Percentiles rank a stretch among this genome's conserved stretches.
phyloP scores from a whole-genome alignment of 306 rosid species.

The Castanospermum australe region DNA sequence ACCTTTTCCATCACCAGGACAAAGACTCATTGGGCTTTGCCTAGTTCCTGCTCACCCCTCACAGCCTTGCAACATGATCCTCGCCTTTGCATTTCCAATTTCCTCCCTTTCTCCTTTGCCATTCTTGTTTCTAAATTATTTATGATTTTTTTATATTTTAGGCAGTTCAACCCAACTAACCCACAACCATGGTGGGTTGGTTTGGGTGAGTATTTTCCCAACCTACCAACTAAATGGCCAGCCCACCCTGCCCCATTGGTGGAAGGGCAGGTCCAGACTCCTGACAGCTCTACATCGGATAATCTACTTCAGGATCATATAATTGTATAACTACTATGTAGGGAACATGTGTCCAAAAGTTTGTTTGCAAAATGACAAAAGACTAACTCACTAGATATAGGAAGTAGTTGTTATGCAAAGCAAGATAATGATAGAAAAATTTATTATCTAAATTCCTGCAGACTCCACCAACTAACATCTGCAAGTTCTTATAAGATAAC shows the following conservation, averaged over 20 bases:
- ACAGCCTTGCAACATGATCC: too few species aligned
- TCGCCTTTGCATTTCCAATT: too few species aligned
- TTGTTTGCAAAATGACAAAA: conserved; percentile 20
- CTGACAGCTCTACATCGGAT: background rate
- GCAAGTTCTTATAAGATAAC: background rate
- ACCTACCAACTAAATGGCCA: too few species aligned
- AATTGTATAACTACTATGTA: background rate
- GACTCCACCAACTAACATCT: background rate
- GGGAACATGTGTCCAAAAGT: conserved; percentile 15
- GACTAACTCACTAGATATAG: background rate
- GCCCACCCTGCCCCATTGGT: background rate
- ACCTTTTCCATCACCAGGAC: too few species aligned
- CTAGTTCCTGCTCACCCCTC: too few species aligned
- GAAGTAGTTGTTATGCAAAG: conserved; percentile 9
- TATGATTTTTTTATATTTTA: too few species aligned
- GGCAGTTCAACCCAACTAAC: too few species aligned
- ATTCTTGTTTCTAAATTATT: too few species aligned
- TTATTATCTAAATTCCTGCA: background rate
- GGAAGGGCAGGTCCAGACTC: background rate
- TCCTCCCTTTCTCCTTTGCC: too few species aligned
- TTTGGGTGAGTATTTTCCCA: too few species aligned
- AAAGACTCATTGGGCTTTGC: too few species aligned
- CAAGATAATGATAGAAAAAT: background rate
- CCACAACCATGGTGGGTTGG: too few species aligned
- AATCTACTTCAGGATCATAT: background rate